A percentile compares a stretch with the other conserved stretches of the same genome.
Conservation (phyloP, 768 basidiomycete genomes). For the Hebeloma cylindrosporum region DNA sequence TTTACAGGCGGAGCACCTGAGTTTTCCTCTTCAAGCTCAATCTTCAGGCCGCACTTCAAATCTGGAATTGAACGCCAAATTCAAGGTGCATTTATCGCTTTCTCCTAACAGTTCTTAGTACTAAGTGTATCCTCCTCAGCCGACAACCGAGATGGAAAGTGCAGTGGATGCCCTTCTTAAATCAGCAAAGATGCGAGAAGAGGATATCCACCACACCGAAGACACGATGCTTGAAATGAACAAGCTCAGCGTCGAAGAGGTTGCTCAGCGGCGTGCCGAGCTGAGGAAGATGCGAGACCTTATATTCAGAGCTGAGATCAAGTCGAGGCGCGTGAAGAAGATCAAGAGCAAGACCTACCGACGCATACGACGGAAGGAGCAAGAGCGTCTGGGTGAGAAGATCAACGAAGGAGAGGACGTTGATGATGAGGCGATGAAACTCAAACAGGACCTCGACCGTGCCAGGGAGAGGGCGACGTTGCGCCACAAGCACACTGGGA, state of each 20-base stretch:
- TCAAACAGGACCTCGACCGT: constrained; percentile 76
- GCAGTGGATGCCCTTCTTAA: constrained; percentile 81
- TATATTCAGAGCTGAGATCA: constrained; percentile 89
- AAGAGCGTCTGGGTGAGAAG: constrained; percentile 56
- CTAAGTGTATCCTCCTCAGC: constrained; percentile 42
- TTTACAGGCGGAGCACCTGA: constrained; percentile 77
- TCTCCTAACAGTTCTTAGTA: background rate
- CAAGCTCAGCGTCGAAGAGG: constrained; percentile 82
- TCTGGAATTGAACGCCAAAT: constrained; percentile 77
- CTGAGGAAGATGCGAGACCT: constrained; percentile 89
- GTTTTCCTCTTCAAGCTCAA: constrained; percentile 79
- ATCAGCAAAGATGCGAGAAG: constrained; percentile 78
- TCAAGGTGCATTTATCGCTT: constrained; percentile 55
- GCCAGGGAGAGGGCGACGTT: constrained; percentile 90
- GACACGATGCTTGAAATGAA: constrained; percentile 73
- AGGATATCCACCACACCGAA: constrained; percentile 76
- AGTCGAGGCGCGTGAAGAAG: constrained; percentile 86
- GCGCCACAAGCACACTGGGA: constrained; percentile 83
- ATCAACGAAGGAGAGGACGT: constrained; percentile 49
- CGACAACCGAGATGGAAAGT: constrained; percentile 81
- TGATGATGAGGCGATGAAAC: constrained; percentile 40
- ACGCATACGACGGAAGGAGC: constrained; percentile 77
- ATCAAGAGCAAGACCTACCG: constrained; percentile 96
- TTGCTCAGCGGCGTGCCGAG: constrained; percentile 75
- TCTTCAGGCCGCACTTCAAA: constrained; percentile 59